A percentile compares a stretch with the other conserved stretches of the same genome.
phyloP scores from a whole-genome alignment of 345 rosid genomes.

The Anastatica hierochuntica region DNA sequence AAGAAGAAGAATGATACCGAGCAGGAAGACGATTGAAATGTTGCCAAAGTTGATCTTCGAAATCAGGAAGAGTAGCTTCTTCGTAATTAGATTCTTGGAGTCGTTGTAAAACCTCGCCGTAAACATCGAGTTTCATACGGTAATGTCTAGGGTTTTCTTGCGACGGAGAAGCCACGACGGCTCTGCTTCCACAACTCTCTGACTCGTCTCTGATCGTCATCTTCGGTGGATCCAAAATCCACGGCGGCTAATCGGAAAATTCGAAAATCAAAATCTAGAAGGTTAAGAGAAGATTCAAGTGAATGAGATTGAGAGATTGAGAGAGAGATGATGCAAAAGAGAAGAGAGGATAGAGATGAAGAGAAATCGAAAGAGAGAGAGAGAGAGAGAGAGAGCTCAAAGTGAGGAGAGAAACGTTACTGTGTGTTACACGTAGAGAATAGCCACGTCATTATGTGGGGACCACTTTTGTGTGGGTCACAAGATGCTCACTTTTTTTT shows the following conservation, averaged over 20 bases:
- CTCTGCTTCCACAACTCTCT: conserved; percentile 91
- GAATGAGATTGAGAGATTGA: background rate
- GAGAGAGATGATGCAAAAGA: background rate
- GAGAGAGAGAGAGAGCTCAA: background rate
- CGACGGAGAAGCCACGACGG: conserved; percentile 39
- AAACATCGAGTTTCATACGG: conserved; percentile 81
- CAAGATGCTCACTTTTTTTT: background rate
- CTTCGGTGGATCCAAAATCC: conserved; percentile 11
- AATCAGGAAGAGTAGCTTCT: conserved; percentile 61
- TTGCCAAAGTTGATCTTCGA: conserved; percentile 85
- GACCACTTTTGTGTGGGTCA: conserved; percentile 14
- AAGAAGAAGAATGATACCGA: conserved; percentile 31
- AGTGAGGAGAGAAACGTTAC: conserved; percentile 17
- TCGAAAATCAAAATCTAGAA: background rate
- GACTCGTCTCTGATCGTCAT: conserved; percentile 78
- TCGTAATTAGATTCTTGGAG: conserved; percentile 58
- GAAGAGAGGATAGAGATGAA: background rate
- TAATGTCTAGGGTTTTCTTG: conserved; percentile 59
- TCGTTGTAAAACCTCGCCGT: conserved; percentile 61
- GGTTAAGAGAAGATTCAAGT: background rate
- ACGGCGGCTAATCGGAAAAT: conserved; percentile 9
- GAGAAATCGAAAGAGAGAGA: background rate
- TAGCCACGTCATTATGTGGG: conserved; percentile 25
- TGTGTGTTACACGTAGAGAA: conserved; percentile 16
- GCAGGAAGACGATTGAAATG: conserved; percentile 93